Evolutionary conservation across 129 eudicot genomes (phyloP).

Genomic region (Deinandra increscens): DNA sequence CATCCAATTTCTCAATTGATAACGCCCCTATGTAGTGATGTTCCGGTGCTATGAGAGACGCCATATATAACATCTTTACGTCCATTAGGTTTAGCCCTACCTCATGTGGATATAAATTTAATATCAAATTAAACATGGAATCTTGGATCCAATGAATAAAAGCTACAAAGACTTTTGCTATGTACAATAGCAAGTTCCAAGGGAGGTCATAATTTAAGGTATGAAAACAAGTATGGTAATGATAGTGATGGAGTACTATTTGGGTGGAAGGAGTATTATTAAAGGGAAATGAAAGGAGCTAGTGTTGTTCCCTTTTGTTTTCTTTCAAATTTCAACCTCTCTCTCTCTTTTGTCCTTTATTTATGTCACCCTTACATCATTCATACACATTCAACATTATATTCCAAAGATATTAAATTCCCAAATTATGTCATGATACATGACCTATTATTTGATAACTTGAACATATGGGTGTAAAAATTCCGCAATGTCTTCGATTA

Average conservation of each 20-base stretch:
- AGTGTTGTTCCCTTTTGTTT: constrained; percentile 27
- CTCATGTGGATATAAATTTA: no score
- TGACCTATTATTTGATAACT: background rate
- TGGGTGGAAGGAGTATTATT: constrained; percentile 47
- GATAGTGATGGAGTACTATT: constrained; percentile 29
- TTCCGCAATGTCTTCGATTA: no score
- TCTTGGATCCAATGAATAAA: no score
- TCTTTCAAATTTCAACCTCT: background rate
- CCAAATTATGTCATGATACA: background rate
- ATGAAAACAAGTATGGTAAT: constrained; percentile 31
- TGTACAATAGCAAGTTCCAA: constrained; percentile 15
- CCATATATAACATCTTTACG: no score
- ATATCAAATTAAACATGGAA: no score
- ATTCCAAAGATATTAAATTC: background rate
- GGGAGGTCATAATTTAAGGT: constrained; percentile 29
- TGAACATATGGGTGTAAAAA: no score
- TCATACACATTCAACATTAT: constrained; percentile 20
- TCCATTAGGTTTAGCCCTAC: no score
- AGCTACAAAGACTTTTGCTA: no score
- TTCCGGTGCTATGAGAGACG: no score
- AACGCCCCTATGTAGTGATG: no score
- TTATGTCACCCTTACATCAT: constrained; percentile 31
- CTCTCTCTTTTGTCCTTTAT: background rate
- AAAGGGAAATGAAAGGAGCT: constrained; percentile 31
- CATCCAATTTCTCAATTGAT: no score